Evolutionary conservation across 1,139 yeast genomes (phyloP).

Genomic region (Suhomyces coccinellae): DNA sequence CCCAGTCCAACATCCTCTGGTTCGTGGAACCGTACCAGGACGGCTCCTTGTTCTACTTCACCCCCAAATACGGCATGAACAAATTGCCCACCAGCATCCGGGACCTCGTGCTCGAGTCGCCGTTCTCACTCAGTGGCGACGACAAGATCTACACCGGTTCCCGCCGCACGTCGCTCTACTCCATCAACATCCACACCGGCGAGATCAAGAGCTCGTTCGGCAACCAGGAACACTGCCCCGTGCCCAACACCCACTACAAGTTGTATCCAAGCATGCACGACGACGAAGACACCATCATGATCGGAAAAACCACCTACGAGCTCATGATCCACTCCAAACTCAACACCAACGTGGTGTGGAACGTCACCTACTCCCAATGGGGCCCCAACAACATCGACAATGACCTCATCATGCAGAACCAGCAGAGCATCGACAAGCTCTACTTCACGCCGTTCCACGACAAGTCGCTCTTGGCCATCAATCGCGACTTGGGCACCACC

Average conservation of each 20-base stretch:
- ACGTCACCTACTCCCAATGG: constrained; percentile 87
- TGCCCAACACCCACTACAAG: constrained; percentile 23
- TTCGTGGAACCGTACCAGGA: constrained; percentile 89
- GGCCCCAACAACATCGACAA: constrained; percentile 86
- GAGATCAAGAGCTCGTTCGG: constrained; percentile 76
- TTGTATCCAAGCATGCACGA: constrained; percentile 11
- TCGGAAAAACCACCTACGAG: constrained; percentile 54
- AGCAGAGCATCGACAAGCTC: constrained; percentile 62
- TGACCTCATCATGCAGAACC: constrained; percentile 57
- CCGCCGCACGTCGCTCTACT: constrained; percentile 71
- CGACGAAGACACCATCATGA: constrained; percentile 36
- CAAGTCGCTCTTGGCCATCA: constrained; percentile 65
- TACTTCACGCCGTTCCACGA: constrained; percentile 86
- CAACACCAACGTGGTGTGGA: constrained; percentile 70
- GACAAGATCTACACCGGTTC: constrained; percentile 90
- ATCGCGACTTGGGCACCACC: constrained; percentile 64
- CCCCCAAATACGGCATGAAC: constrained; percentile 74
- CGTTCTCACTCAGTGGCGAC: constrained; percentile 76
- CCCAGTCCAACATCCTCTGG: constrained; percentile 51
- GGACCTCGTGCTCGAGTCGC: constrained; percentile 79
- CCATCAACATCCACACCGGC: constrained; percentile 76
- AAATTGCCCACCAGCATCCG: constrained; percentile 80
- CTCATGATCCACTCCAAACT: constrained; percentile 52
- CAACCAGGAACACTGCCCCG: constrained; percentile 34
- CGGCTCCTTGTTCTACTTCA: constrained; percentile 84